These are phyloP conservation scores for Aspergillus sp. DNA, from an alignment of 2,329 filamentous ascomycete species.

Conservation along the genomic window DNA sequence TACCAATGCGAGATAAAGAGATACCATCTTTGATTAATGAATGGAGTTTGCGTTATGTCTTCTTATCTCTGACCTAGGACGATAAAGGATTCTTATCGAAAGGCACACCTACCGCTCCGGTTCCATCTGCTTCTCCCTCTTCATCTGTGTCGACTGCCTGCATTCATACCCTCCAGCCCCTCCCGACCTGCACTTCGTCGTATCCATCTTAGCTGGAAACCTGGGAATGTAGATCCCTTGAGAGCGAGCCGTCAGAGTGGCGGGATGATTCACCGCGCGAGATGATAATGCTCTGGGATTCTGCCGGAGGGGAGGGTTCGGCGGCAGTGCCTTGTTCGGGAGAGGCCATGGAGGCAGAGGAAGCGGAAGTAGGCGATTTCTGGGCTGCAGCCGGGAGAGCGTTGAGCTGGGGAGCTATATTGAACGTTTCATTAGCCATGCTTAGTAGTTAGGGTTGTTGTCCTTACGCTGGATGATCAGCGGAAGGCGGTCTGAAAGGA, in stretches of 20 bases:
- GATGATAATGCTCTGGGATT: neutral
- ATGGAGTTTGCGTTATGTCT: neutral
- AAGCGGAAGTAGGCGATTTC: no score
- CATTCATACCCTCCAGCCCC: no score
- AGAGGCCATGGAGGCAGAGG: neutral
- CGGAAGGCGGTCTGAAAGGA: neutral
- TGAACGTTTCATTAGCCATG: neutral
- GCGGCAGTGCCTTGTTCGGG: neutral
- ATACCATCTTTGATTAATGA: neutral
- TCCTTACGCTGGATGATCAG: neutral
- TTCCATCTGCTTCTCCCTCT: conserved; percentile 5
- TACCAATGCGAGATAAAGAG: neutral
- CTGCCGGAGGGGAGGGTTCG: neutral
- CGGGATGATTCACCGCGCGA: neutral
- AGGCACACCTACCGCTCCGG: neutral
- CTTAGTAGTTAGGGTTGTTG: neutral
- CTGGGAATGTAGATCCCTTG: neutral
- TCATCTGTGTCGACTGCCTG: no score
- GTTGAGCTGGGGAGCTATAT: neutral
- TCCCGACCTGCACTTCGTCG: conserved; percentile 4
- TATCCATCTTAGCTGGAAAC: neutral
- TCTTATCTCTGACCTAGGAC: neutral
- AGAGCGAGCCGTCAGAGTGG: neutral
- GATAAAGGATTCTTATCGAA: conserved; percentile 4
- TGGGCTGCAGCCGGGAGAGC: neutral